These are phyloP conservation scores for Trichosanthes cucumerina DNA, from an alignment of 306 rosid genomes.

Conservation along the genomic window DNA sequence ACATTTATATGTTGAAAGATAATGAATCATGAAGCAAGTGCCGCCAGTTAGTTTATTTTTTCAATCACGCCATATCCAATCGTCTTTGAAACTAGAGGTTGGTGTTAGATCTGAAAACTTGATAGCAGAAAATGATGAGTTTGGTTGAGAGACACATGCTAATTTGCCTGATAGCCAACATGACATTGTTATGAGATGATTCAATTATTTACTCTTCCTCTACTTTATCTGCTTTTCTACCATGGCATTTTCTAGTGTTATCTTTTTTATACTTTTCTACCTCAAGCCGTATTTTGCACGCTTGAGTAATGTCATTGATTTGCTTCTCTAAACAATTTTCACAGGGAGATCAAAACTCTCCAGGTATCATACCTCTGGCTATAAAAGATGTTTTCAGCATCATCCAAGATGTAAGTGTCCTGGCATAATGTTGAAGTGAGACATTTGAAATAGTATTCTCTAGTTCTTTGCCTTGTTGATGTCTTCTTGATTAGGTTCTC, in stretches of 20 bases:
- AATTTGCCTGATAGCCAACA: neutral
- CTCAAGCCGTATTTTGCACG: neutral
- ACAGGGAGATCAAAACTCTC: constrained; percentile 94
- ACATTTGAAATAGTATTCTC: neutral
- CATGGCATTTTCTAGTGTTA: neutral
- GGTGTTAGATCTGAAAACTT: neutral
- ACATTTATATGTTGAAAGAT: neutral
- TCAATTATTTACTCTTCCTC: neutral
- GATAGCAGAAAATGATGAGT: neutral
- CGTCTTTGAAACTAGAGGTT: neutral
- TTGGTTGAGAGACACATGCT: neutral
- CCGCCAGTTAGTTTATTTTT: neutral
- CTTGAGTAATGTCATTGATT: neutral
- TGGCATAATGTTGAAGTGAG: neutral
- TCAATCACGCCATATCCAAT: neutral
- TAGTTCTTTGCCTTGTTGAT: neutral
- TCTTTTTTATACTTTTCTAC: neutral
- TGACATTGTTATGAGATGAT: neutral
- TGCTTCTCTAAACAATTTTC: constrained; percentile 14
- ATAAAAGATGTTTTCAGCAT: constrained; percentile 97
- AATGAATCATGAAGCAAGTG: neutral
- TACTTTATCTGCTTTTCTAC: neutral
- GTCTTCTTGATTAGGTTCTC: neutral
- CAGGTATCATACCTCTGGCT: constrained; percentile 92
- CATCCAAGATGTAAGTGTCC: constrained; percentile 85